Conservation (phyloP, 2,329 filamentous ascomycete genomes). For the Xylaria sp. region DNA sequence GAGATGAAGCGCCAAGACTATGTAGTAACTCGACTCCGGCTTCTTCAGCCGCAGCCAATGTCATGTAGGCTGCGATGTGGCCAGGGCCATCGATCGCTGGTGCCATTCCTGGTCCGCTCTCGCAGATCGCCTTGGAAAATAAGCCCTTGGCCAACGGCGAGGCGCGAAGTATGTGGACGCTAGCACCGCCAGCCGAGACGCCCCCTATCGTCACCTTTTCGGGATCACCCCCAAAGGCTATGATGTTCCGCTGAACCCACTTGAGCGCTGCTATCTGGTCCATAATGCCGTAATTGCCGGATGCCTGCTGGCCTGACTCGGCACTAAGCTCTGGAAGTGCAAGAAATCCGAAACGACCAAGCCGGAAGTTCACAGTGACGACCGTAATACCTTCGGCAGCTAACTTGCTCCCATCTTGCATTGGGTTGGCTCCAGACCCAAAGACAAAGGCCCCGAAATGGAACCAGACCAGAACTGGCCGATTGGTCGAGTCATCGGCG, state of each 20-base stretch:
- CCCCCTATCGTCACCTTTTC: constrained; percentile 30
- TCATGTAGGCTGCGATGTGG: constrained; percentile 29
- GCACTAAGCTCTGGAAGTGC: constrained; percentile 31
- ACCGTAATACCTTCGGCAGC: constrained; percentile 29
- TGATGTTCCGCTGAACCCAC: constrained; percentile 35
- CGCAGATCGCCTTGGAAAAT: constrained; percentile 31
- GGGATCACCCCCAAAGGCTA: constrained; percentile 28
- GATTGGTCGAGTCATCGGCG: constrained; percentile 7
- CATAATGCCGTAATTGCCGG: constrained; percentile 35
- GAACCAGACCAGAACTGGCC: constrained; percentile 34
- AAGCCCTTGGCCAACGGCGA: constrained; percentile 31
- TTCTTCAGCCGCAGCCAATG: constrained; percentile 30
- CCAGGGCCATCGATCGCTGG: constrained; percentile 28
- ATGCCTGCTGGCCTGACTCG: constrained; percentile 28
- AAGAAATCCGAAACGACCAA: constrained; percentile 32
- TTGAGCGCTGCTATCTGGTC: constrained; percentile 32
- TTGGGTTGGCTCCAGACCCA: constrained; percentile 26
- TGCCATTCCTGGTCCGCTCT: constrained; percentile 33
- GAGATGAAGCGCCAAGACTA: constrained; percentile 20
- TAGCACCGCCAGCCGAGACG: constrained; percentile 30
- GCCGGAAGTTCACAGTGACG: constrained; percentile 36
- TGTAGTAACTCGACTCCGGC: constrained; percentile 24
- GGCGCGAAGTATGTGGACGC: constrained; percentile 22
- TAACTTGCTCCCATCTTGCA: constrained; percentile 27
- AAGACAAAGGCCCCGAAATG: constrained; percentile 37